These are phyloP conservation scores for Graphilbum sp. DNA, from an alignment of 2,329 filamentous ascomycete genomes.

Conservation along the genomic window DNA sequence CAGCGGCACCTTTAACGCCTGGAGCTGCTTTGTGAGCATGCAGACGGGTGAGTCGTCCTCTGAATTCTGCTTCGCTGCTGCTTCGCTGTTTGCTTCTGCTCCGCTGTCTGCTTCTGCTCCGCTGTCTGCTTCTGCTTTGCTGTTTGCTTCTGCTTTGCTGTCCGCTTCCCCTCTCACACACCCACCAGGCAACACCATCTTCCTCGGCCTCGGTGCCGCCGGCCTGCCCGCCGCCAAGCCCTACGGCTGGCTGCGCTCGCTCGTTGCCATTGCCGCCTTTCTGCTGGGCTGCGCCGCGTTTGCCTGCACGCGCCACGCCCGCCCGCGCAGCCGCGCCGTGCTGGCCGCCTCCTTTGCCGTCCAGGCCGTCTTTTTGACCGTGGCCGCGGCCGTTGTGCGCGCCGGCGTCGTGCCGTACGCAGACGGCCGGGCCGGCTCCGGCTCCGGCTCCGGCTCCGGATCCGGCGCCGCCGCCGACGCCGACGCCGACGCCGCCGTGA, in stretches of 20 bases:
- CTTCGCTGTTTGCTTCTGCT: no score
- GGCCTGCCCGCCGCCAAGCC: neutral
- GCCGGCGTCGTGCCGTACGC: neutral
- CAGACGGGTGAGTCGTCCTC: neutral
- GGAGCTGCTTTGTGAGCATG: neutral
- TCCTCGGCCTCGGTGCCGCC: neutral
- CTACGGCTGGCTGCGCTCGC: neutral
- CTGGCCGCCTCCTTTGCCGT: neutral
- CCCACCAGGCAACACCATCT: neutral
- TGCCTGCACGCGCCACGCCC: neutral
- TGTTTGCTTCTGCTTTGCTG: no score
- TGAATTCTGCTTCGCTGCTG: no score
- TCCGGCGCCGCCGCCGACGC: no score
- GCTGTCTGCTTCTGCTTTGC: no score
- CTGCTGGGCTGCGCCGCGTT: neutral
- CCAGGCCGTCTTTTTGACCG: neutral
- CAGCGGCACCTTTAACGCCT: neutral
- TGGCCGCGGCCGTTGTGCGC: neutral
- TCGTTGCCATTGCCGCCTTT: neutral
- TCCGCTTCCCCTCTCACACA: no score
- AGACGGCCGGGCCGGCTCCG: no score
- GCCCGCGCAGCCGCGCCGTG: neutral
- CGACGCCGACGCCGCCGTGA: neutral
- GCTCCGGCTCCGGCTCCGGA: no score
- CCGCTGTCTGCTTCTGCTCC: no score